phyloP scores from a whole-genome alignment of 768 basidiomycete genomes.

The Rhodotorula sphaerocarpa region DNA sequence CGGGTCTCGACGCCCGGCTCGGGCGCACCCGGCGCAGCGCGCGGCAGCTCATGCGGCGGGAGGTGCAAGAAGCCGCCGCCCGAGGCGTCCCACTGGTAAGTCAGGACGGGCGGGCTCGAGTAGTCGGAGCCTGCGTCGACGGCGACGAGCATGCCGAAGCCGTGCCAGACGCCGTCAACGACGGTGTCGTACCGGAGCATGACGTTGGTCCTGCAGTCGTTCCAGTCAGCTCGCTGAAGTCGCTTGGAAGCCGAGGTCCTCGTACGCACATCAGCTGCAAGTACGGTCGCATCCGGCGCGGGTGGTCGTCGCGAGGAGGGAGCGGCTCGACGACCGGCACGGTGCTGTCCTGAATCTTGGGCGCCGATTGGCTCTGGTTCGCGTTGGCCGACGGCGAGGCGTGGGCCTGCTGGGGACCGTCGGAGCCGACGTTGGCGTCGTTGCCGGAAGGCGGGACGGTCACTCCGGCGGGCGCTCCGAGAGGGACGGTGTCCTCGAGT shows the following conservation, averaged over 20 bases:
- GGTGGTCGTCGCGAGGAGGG: neutral
- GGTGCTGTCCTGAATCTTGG: neutral
- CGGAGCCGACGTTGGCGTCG: neutral
- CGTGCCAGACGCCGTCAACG: slow-evolving; percentile 69
- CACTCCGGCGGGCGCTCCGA: slow-evolving; percentile 9
- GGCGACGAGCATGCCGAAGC: slow-evolving; percentile 79
- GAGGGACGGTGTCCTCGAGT: slow-evolving; percentile 42
- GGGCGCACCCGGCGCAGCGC: neutral
- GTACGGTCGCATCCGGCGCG: slow-evolving; percentile 22
- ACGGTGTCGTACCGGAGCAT: slow-evolving; percentile 56
- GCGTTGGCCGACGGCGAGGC: neutral
- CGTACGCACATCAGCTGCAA: slow-evolving; percentile 33
- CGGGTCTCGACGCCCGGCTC: slow-evolving; percentile 25
- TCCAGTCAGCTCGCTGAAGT: neutral
- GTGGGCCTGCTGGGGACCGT: neutral
- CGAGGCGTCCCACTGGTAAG: slow-evolving; percentile 66
- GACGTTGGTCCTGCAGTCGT: slow-evolving; percentile 4
- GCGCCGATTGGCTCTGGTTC: too few species aligned
- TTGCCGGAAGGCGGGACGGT: neutral
- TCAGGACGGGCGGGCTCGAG: slow-evolving; percentile 61
- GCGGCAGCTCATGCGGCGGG: slow-evolving; percentile 7
- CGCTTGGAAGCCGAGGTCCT: too few species aligned
- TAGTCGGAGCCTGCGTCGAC: slow-evolving; percentile 71
- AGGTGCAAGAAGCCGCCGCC: slow-evolving; percentile 34
- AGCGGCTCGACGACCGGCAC: slow-evolving; percentile 13